Base-by-base conservation (phyloP, 805 yeast genomes). In the Candida sphagnicola region DNA sequence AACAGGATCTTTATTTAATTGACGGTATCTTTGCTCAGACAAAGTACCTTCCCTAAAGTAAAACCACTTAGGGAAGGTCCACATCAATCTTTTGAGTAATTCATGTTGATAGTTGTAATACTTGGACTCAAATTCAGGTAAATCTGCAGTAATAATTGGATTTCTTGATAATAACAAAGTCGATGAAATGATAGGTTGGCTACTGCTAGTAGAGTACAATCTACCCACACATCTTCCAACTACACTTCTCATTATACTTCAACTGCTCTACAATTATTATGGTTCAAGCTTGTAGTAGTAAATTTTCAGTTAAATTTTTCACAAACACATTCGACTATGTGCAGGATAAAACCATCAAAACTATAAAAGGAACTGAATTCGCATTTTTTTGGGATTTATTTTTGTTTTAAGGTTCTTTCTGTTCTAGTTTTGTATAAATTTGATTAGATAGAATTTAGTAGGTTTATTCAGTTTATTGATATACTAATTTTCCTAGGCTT, bases 51-150 rank as follows among this genome's bases (percentile, higher is more conserved):
- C 82, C 56, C 84, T 86, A 68, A 82, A 93, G 66, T 90, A 93
- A 57, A 80, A 90, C 77, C 88, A 88, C 50, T 83, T 80, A 4
- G 99, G 98, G 62, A 93, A 93, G 0, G 98, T 89, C 96, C 96
- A 89, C 95, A 90, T 89, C 49, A 93, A 72, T 52, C 98, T 76
- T 55, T 81, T 81, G 70, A 89, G 90, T 39, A 93, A 72, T 59
- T 86, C 95, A 37, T 79, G 77, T 61, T 90, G 95, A 59, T 93
- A 93, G 38, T 78, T 69, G 57, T 84, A 86, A 61, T 82, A 93
- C 37, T 80, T 79, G 43, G 68, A 54, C 51, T 88, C 96, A 50
- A 91, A 83, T 40, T 70, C 76, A 8, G 82, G 70, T 38, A 81
- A 65, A 43, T 85, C 91, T 8, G 85, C 82, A 2, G 96, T 86